Evolutionary conservation across 139 green algal genomes (phyloP).

Genomic region (Chlorella sorokiniana): DNA sequence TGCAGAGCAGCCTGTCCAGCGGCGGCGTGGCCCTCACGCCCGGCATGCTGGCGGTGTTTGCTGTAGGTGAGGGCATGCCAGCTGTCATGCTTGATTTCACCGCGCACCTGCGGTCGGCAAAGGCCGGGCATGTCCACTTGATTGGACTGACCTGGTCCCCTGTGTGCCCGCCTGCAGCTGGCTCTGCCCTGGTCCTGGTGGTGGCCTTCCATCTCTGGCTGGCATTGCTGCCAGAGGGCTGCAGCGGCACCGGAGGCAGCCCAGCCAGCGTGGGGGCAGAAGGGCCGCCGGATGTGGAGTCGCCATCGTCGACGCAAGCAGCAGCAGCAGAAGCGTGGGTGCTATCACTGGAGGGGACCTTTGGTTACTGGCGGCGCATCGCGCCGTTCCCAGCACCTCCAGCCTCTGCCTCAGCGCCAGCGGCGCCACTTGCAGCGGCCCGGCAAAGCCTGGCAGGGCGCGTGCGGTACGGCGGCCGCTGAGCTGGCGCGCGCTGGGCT

Average conservation of each 20-base stretch:
- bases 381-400: background rate
- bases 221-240: background rate
- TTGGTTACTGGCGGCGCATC: background rate
- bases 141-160: background rate
- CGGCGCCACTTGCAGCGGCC: background rate
- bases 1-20: slow-evolving; percentile 3
- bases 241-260: background rate
- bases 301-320: background rate
- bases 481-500: background rate
- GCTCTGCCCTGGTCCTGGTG: no score
- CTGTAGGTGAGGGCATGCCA: background rate
- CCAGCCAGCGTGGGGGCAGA: background rate
- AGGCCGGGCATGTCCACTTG: background rate
- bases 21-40: background rate
- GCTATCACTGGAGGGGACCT: background rate
- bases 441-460: background rate
- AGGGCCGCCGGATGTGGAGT: background rate
- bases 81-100: no score
- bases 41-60: background rate
- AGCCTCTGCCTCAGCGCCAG: background rate
- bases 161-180: background rate
- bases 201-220: slow-evolving; percentile 1
- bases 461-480: background rate
- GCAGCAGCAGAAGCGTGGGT: background rate
- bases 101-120: no score